Evolutionary conservation across 163 green algal species (phyloP), one percentile per base, ranked within the genome.

Genomic region (Scenedesmus sp.): DNA sequence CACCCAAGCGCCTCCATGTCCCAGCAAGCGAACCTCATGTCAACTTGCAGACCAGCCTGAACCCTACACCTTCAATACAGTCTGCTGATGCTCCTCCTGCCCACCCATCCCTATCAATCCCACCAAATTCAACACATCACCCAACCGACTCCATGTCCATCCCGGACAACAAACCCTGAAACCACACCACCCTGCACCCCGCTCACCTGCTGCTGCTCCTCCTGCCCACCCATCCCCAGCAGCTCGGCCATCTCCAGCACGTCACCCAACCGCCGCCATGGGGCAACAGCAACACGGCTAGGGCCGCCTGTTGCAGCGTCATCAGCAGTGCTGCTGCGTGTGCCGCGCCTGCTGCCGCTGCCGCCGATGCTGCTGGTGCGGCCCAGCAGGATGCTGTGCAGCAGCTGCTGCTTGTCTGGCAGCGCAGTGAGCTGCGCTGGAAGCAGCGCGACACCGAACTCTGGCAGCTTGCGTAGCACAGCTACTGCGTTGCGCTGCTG

Each of bases 171-270:
- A 59, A 83, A 59, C 76, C 76, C 49, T 43, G 70, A 42, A 40
- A 1, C 65, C n/a, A n/a, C n/a, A n/a, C 37, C 56, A 59, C 76
- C 76, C 49, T 43, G 70, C 2, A 40, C 5, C 65, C n/a, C 22
- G 61, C 53, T 70, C 76, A 86, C 79, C 79, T 87, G 40, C 42
- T 91, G 56, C 53, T 87, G 78, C 40, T 83, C 44, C 16, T 89
- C 88, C 81, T 59, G 20, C 7, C 65, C 56, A 26, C 49, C 81
- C 43, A 92, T 78, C 2, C 88, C 89, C 40, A 92, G 56, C 73
- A 92, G 53, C n/a, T n/a, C 40, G 13, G 83, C 89, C 70, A 92
- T 7, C 89, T 92, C 89, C 72, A 92, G 43, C 18, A 90, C 89
- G 46, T 89, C 89, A 30, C 83, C 72, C 76, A 92, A 43, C 40